phyloP scores from a whole-genome alignment of 2,329 filamentous ascomycete genomes.

The Ascochyta fabae region DNA sequence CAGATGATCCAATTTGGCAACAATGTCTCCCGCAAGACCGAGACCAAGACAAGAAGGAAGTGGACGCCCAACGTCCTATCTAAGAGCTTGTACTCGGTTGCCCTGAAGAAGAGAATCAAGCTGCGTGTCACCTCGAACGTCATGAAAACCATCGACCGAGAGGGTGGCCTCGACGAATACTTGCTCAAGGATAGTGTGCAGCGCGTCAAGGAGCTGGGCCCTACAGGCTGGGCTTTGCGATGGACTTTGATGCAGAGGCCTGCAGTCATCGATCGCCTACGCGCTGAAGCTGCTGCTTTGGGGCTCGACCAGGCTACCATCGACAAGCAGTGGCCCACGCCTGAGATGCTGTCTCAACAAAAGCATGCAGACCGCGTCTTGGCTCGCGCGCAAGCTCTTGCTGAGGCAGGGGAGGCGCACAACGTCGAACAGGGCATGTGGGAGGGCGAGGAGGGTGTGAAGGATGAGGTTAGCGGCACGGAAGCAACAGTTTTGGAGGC shows the following conservation, averaged over 20 bases:
- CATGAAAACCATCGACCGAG: slow-evolving; percentile 72
- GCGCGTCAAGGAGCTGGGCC: slow-evolving; percentile 84
- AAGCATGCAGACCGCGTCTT: slow-evolving; percentile 22
- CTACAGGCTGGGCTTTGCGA: slow-evolving; percentile 86
- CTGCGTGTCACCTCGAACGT: slow-evolving; percentile 74
- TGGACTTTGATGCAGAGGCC: slow-evolving; percentile 88
- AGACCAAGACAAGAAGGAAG: slow-evolving; percentile 72
- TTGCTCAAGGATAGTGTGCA: slow-evolving; percentile 78
- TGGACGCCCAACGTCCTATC: slow-evolving; percentile 77
- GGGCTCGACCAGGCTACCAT: slow-evolving; percentile 63
- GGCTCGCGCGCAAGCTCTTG: slow-evolving; percentile 16
- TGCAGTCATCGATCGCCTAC: slow-evolving; percentile 69
- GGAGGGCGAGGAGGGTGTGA: slow-evolving; percentile 14
- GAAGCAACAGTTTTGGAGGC: slow-evolving; percentile 7
- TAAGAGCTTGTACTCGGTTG: slow-evolving; percentile 70
- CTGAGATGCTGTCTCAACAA: slow-evolving; percentile 22
- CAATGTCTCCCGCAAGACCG: slow-evolving; percentile 71
- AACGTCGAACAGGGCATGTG: slow-evolving; percentile 17
- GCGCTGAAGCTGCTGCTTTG: slow-evolving; percentile 67
- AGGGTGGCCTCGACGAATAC: slow-evolving; percentile 91
- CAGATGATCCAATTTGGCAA: slow-evolving; percentile 80
- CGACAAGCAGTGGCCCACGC: slow-evolving; percentile 41
- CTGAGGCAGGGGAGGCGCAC: slow-evolving; percentile 3
- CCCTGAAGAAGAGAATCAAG: slow-evolving; percentile 68
- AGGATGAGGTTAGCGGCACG: slow-evolving; percentile 20